Evolutionary conservation across 2,329 filamentous ascomycete species (phyloP).

Genomic region (Cladosporium sp.): DNA sequence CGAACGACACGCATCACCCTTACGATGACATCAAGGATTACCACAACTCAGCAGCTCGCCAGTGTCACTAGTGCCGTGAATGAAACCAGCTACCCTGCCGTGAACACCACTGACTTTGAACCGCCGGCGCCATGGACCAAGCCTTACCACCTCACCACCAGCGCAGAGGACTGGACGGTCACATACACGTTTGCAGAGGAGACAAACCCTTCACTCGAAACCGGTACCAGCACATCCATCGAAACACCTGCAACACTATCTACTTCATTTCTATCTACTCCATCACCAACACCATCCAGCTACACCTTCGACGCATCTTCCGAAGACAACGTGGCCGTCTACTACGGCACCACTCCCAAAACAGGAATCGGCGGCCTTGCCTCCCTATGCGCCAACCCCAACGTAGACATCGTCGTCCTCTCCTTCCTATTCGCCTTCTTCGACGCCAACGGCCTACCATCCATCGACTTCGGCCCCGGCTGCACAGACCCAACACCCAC

Average conservation of each 20-base stretch:
- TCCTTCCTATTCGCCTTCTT: slow-evolving; percentile 55
- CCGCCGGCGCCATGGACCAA: slow-evolving; percentile 6
- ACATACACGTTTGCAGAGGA: neutral
- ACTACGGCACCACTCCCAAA: slow-evolving; percentile 51
- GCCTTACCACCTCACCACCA: neutral
- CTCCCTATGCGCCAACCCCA: slow-evolving; percentile 48
- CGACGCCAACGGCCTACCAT: slow-evolving; percentile 35
- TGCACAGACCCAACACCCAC: slow-evolving; percentile 26
- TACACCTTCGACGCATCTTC: slow-evolving; percentile 37
- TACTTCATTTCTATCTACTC: no score
- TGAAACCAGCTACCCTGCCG: neutral
- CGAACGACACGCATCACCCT: slow-evolving; percentile 1
- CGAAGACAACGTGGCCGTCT: slow-evolving; percentile 49
- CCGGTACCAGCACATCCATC: no score
- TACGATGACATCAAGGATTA: neutral
- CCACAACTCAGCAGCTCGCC: neutral
- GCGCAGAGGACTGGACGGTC: no score
- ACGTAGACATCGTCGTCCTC: slow-evolving; percentile 53
- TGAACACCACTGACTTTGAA: neutral
- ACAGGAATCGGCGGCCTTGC: slow-evolving; percentile 43
- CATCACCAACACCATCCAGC: neutral
- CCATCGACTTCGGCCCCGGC: slow-evolving; percentile 31
- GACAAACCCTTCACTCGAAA: no score
- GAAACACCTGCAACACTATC: no score
- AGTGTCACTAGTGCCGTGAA: neutral